Conservation (phyloP, 495 filamentous ascomycete species). For the Chaetomium tenue region DNA sequence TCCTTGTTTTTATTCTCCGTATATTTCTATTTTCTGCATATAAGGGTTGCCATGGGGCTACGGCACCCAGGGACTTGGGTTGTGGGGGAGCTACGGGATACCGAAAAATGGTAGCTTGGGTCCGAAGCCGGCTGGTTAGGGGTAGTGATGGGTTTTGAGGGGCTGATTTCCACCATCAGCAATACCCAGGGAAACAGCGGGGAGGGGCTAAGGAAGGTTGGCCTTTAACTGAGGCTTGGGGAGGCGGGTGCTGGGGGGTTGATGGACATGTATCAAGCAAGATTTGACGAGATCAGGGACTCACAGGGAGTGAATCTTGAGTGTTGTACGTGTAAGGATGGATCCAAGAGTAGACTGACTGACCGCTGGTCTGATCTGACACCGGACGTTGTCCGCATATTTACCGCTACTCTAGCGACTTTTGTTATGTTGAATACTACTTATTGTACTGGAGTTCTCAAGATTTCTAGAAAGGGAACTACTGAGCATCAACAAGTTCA, state of each 20-base stretch:
- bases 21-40: constrained; percentile 1
- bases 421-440: constrained; percentile 6
- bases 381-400: neutral
- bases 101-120: neutral
- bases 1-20: neutral
- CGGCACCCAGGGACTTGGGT: neutral
- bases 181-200: neutral
- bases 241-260: neutral
- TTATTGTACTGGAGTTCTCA: neutral
- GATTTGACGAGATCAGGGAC: neutral
- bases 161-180: neutral
- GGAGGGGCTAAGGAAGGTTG: neutral
- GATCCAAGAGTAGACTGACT: neutral
- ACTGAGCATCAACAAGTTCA: neutral
- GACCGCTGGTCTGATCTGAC: neutral
- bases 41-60: neutral
- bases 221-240: neutral
- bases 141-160: neutral
- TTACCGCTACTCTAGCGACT: neutral
- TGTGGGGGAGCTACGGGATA: neutral
- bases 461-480: neutral
- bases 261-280: neutral
- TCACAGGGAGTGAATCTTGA: neutral
- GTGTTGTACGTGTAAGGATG: neutral
- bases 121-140: neutral